Percentiles rank a stretch among this genome's conserved stretches.
Evolutionary conservation across 208 protist genomes (phyloP).

Genomic region (Spongospora subterranea): DNA sequence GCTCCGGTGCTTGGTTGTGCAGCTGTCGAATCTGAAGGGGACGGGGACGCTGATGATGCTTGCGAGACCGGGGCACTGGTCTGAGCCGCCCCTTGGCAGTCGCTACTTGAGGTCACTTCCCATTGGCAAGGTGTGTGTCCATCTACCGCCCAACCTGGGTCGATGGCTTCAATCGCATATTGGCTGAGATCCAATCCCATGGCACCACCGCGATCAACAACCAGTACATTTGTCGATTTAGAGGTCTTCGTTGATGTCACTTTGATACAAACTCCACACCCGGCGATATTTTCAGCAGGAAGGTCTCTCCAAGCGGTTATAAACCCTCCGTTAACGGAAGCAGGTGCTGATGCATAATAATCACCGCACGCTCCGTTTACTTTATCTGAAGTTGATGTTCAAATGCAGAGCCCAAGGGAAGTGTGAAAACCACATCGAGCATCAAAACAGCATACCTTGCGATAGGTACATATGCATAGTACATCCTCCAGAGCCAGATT

Average conservation of each 20-base stretch:
- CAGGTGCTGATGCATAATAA: background rate
- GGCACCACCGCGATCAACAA: background rate
- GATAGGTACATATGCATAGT: slow-evolving; percentile 11
- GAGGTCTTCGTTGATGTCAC: background rate
- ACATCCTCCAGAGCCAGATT: background rate
- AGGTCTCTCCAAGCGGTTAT: background rate
- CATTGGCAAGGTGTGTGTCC: background rate
- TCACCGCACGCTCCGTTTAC: background rate
- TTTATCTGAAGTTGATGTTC: background rate
- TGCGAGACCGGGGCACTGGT: background rate
- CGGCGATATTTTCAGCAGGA: background rate
- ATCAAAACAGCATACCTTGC: background rate
- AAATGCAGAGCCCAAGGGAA: too few species aligned
- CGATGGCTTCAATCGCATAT: background rate
- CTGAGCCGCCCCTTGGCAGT: background rate
- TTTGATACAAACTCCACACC: background rate
- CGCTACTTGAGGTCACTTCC: background rate
- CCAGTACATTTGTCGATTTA: background rate
- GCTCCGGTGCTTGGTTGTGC: background rate
- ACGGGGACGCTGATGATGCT: too few species aligned
- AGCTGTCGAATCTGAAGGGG: background rate
- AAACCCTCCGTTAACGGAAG: background rate
- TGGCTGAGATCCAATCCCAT: background rate
- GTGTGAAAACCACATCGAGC: background rate
- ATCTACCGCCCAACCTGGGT: background rate